Percentiles rank a stretch among this genome's conserved stretches.
phyloP scores from a whole-genome alignment of 805 yeast species.

The Nakazawaea peltata region DNA sequence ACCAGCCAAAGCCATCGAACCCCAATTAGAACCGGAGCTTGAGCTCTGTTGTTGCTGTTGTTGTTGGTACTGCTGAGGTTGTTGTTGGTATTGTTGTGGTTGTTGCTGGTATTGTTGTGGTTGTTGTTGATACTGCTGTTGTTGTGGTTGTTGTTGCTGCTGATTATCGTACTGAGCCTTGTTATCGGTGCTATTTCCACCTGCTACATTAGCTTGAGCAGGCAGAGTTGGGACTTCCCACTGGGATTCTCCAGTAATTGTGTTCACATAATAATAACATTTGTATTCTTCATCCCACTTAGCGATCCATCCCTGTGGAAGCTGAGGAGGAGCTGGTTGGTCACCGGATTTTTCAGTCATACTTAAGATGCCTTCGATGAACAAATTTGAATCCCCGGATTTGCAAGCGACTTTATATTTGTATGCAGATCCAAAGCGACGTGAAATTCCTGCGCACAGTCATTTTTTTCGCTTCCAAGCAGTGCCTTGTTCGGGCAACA shows the following conservation, averaged over 20 bases:
- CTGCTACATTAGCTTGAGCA: neutral
- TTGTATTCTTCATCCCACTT: conserved; percentile 26
- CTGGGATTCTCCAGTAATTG: conserved; percentile 20
- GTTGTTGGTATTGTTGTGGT: conserved; percentile 9
- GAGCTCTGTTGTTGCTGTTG: neutral
- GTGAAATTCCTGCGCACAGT: no score
- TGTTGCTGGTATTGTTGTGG: no score
- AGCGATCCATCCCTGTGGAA: conserved; percentile 28
- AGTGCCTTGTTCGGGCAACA: no score
- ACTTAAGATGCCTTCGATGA: no score
- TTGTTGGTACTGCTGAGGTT: conserved; percentile 6
- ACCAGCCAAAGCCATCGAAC: conserved; percentile 6
- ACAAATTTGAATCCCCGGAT: no score
- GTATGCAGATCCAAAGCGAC: no score
- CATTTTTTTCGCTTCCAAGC: no score
- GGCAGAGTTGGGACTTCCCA: conserved; percentile 20
- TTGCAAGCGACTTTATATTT: no score
- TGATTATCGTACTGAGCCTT: conserved; percentile 2
- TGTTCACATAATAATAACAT: conserved; percentile 21
- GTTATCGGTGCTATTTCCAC: conserved; percentile 5
- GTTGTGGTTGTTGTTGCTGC: conserved; percentile 1
- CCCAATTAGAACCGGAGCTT: neutral
- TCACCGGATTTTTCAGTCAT: neutral
- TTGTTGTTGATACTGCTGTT: conserved; percentile 5
- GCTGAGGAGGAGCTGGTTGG: conserved; percentile 11